A percentile compares a stretch with the other conserved stretches of the same genome.
Evolutionary conservation across 2,329 filamentous ascomycete genomes (phyloP).

Genomic region (Cladosporium phlei): DNA sequence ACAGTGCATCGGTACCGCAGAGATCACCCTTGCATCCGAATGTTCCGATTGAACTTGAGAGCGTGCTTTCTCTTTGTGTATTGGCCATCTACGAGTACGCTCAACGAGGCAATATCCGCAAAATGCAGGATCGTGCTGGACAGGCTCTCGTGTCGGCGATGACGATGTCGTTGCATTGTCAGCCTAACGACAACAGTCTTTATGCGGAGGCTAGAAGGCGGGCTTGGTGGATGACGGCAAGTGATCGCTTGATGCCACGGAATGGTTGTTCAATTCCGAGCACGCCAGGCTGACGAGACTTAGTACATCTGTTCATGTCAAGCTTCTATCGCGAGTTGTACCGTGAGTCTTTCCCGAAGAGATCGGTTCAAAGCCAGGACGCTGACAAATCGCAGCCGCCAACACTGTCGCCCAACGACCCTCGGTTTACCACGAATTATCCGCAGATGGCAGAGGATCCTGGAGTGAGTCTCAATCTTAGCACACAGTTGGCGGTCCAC

Average conservation of each 20-base stretch:
- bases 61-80: conserved; percentile 45
- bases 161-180: conserved; percentile 40
- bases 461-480: not conserved
- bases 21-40: conserved; percentile 43
- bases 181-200: conserved; percentile 35
- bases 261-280: too few relatives aligned
- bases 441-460: conserved; percentile 1
- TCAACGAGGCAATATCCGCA: conserved; percentile 50
- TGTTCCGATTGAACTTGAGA: conserved; percentile 45
- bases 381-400: conserved; percentile 32
- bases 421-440: conserved; percentile 42
- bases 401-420: conserved; percentile 41
- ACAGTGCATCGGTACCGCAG: conserved; percentile 30
- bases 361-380: not conserved
- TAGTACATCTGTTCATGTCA: conserved; percentile 50
- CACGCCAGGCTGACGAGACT: not conserved
- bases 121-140: conserved; percentile 47
- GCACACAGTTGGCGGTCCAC: too few relatives aligned
- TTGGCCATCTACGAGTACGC: conserved; percentile 52
- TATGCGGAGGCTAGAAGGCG: conserved; percentile 45
- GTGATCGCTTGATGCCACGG: too few relatives aligned
- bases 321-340: conserved; percentile 49
- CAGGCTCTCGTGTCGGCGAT: conserved; percentile 47
- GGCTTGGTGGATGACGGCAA: conserved; percentile 52
- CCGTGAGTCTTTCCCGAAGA: conserved; percentile 29